Conservation (phyloP, 1,284 basidiomycete species). For the Neolentinus lepideus region DNA sequence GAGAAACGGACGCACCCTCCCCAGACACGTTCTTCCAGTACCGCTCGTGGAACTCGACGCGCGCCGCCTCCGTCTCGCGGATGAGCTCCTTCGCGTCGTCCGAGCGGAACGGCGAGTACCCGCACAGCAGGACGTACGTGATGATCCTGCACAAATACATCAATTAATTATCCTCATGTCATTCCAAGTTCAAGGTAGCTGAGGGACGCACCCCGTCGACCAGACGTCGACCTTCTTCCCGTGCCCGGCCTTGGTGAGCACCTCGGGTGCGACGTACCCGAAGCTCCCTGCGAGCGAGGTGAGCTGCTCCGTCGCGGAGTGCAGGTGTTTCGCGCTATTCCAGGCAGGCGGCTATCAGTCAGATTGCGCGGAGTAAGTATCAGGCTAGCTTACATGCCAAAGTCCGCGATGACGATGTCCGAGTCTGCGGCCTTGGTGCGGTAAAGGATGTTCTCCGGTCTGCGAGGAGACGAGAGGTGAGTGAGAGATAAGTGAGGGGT, state of each 20-base stretch:
- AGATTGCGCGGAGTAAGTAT: not conserved
- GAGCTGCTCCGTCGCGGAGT: conserved; percentile 72
- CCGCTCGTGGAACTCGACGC: conserved; percentile 85
- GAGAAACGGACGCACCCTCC: conserved; percentile 43
- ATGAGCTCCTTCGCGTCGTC: conserved; percentile 75
- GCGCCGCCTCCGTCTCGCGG: conserved; percentile 77
- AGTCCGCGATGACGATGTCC: conserved; percentile 90
- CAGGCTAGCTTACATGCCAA: conserved; percentile 75
- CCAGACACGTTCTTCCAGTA: conserved; percentile 90
- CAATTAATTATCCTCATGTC: not conserved
- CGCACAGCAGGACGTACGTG: conserved; percentile 88
- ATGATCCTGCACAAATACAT: conserved; percentile 73
- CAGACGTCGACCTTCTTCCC: conserved; percentile 92
- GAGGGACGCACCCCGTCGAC: conserved; percentile 71
- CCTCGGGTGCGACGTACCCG: conserved; percentile 94
- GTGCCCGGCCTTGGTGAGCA: conserved; percentile 78
- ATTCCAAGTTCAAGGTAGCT: too few species aligned
- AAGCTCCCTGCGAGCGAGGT: conserved; percentile 84
- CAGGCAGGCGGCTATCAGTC: too few species aligned
- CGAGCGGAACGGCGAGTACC: conserved; percentile 89
- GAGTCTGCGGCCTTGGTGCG: conserved; percentile 67
- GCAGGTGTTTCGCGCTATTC: conserved; percentile 86
- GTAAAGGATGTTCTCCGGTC: conserved; percentile 93
- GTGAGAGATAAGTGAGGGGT: not conserved
- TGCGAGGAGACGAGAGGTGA: conserved; percentile 18